These are phyloP conservation scores for Volvox reticuliferus DNA, from an alignment of 139 green algal genomes.

Conservation along the genomic window DNA sequence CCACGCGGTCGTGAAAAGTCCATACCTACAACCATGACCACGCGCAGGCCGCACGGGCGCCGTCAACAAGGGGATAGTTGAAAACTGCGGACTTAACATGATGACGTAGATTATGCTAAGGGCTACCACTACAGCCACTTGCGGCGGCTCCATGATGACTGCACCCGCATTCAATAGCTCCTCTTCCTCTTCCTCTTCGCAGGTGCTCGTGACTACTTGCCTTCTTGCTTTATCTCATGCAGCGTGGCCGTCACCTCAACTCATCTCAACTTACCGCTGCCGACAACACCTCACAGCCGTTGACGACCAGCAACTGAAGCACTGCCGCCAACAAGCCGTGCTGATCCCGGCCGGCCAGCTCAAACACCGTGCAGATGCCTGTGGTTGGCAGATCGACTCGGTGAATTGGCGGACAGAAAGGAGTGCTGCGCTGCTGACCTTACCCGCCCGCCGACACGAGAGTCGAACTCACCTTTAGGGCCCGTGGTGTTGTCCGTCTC, in stretches of 20 bases:
- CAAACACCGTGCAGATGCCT: slow-evolving; percentile 79
- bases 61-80: no score
- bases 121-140: no score
- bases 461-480: slow-evolving; percentile 30
- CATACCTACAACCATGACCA: slow-evolving; percentile 72
- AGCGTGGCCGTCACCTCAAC: background rate
- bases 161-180: no score
- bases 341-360: slow-evolving; percentile 88
- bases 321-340: slow-evolving; percentile 89
- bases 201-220: no score
- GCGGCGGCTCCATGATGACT: no score
- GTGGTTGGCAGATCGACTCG: background rate
- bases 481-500: slow-evolving; percentile 32
- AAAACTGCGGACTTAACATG: no score
- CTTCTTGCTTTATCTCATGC: no score
- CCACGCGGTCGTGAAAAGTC: slow-evolving; percentile 84
- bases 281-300: slow-evolving; percentile 89
- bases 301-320: slow-evolving; percentile 82
- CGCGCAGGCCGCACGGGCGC: no score
- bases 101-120: no score
- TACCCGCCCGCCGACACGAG: background rate
- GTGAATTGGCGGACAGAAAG: background rate
- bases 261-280: slow-evolving; percentile 71
- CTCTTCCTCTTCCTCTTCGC: no score
- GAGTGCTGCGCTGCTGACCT: no score